Evolutionary conservation across 331 rosid species (phyloP).

Genomic region (Quercus tomentella): DNA sequence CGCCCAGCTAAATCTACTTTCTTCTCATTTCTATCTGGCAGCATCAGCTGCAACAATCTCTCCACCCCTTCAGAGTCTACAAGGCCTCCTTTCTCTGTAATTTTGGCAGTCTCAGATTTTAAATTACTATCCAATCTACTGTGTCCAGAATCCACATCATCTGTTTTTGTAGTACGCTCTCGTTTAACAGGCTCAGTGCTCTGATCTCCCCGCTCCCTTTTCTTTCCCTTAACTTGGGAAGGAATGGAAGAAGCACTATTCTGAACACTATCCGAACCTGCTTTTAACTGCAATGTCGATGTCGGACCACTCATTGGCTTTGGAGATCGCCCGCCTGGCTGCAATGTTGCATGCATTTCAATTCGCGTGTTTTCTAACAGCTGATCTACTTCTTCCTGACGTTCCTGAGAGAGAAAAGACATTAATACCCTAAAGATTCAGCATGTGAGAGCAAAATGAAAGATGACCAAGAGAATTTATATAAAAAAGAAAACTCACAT

Average conservation of each 20-base stretch:
- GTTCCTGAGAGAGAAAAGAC: slow-evolving; percentile 43
- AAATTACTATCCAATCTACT: slow-evolving; percentile 48
- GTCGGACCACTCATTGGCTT: slow-evolving; percentile 77
- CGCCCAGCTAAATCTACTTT: slow-evolving; percentile 77
- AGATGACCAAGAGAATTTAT: background rate
- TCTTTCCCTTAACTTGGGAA: slow-evolving; percentile 74
- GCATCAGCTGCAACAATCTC: slow-evolving; percentile 77
- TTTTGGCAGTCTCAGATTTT: slow-evolving; percentile 69
- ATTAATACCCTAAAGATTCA: background rate
- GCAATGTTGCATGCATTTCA: slow-evolving; percentile 95
- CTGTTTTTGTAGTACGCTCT: slow-evolving; percentile 55
- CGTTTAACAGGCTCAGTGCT: slow-evolving; percentile 67
- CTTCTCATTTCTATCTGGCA: slow-evolving; percentile 58
- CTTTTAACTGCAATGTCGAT: slow-evolving; percentile 68
- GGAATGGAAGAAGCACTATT: slow-evolving; percentile 58
- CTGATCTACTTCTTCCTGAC: slow-evolving; percentile 81
- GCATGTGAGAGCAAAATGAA: background rate
- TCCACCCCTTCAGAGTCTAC: slow-evolving; percentile 72
- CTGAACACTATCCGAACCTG: slow-evolving; percentile 74
- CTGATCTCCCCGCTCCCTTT: slow-evolving; percentile 81
- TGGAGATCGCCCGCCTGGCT: slow-evolving; percentile 96
- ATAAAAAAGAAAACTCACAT: slow-evolving; percentile 52
- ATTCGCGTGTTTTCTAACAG: slow-evolving; percentile 66
- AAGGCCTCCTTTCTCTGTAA: slow-evolving; percentile 85
- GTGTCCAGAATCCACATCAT: slow-evolving; percentile 75